These are phyloP conservation scores for Reticulascus tulasneorum DNA, from an alignment of 2,329 filamentous ascomycete genomes.

Conservation along the genomic window DNA sequence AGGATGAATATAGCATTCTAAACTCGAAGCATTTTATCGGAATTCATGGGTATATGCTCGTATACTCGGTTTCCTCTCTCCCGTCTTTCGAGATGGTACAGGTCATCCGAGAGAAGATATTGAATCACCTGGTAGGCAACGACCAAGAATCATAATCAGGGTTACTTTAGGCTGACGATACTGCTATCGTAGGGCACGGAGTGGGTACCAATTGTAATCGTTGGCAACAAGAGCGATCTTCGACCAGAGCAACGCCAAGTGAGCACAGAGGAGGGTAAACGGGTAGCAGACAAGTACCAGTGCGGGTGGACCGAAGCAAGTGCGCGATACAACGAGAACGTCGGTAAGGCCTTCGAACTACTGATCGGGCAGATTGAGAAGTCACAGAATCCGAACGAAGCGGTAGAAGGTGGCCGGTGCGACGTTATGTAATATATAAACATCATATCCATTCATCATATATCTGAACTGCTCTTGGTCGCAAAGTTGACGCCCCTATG, in stretches of 20 bases:
- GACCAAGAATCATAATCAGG: neutral
- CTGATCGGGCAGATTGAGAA: constrained; percentile 96
- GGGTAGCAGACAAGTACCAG: constrained; percentile 78
- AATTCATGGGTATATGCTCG: constrained; percentile 97
- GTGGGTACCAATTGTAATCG: constrained; percentile 86
- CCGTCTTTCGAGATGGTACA: constrained; percentile 97
- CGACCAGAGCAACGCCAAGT: constrained; percentile 92
- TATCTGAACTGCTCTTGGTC: too few species aligned
- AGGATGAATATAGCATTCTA: constrained; percentile 98
- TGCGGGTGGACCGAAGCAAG: constrained; percentile 95
- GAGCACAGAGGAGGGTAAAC: constrained; percentile 76
- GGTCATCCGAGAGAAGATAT: constrained; percentile 93
- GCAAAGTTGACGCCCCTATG: too few species aligned
- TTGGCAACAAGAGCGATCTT: constrained; percentile 96
- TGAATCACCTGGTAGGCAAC: constrained; percentile 88
- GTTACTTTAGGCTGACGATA: neutral
- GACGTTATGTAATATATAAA: constrained; percentile 77
- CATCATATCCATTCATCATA: too few species aligned
- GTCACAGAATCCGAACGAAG: constrained; percentile 83
- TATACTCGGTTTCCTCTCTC: constrained; percentile 93
- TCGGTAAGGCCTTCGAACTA: constrained; percentile 86
- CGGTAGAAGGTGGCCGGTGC: constrained; percentile 77
- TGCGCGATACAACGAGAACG: constrained; percentile 91
- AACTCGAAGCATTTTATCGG: constrained; percentile 99
- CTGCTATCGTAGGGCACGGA: constrained; percentile 70